Percentiles rank a stretch among this genome's conserved stretches.
phyloP scores from a whole-genome alignment of 1,139 yeast genomes.

The Suhomyces terraborum region DNA sequence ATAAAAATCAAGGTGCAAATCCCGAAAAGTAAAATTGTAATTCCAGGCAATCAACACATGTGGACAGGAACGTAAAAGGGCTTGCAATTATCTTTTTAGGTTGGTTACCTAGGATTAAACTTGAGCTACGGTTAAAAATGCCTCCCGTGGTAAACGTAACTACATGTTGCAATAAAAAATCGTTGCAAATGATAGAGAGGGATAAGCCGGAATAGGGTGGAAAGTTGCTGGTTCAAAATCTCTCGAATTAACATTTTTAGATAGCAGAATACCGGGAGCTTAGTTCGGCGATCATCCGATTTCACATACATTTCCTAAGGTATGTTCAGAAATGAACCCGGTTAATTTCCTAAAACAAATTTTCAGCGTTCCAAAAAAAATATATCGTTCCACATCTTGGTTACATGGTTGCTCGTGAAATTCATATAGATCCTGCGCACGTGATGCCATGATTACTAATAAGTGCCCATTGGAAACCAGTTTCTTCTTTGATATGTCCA shows the following conservation, averaged over 20 bases:
- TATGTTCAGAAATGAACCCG: neutral
- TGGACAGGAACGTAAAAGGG: neutral
- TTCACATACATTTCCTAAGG: too few species aligned
- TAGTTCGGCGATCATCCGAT: too few species aligned
- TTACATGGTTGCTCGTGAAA: neutral
- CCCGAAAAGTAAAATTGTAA: neutral
- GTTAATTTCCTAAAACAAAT: neutral
- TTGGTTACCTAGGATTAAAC: neutral
- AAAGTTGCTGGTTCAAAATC: too few species aligned
- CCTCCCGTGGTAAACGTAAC: neutral
- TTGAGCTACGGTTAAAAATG: neutral
- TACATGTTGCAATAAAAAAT: too few species aligned
- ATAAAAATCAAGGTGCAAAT: neutral
- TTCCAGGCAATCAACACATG: neutral
- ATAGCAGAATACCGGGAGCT: neutral
- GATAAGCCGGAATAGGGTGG: too few species aligned
- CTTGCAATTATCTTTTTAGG: neutral
- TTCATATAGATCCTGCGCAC: neutral
- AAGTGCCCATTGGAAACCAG: too few species aligned
- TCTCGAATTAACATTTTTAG: too few species aligned
- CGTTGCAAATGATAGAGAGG: too few species aligned
- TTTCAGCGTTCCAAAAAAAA: neutral
- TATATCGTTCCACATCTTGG: constrained; percentile 2
- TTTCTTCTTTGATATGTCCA: too few species aligned
- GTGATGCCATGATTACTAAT: neutral